Evolutionary conservation across 177 flowering plant genomes (phyloP).

Genomic region (Vitis hybrid): DNA sequence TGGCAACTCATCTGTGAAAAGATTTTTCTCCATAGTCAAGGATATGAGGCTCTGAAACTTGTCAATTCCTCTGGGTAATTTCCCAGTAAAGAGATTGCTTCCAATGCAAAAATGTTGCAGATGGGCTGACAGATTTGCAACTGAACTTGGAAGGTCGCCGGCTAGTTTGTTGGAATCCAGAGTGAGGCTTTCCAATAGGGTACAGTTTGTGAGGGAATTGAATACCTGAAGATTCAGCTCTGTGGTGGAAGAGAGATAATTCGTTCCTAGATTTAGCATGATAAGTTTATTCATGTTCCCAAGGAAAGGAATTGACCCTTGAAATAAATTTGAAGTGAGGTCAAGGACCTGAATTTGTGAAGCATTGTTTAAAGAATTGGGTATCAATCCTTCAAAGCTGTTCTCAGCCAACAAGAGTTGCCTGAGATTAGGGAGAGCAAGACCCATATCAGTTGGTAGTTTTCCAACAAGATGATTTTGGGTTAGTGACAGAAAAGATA

Average conservation of each 20-base stretch:
- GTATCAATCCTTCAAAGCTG: slow-evolving; percentile 13
- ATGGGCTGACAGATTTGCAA: slow-evolving; percentile 12
- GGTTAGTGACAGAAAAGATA: slow-evolving; percentile 2
- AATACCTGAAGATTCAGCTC: slow-evolving; percentile 8
- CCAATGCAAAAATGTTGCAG: slow-evolving; percentile 11
- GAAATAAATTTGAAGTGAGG: slow-evolving; percentile 9
- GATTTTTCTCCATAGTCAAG: slow-evolving; percentile 9
- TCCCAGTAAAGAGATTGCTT: slow-evolving; percentile 12
- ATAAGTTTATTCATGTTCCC: slow-evolving; percentile 6
- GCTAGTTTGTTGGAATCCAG: slow-evolving; percentile 7
- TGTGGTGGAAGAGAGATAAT: slow-evolving; percentile 10
- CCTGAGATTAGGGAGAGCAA: not conserved
- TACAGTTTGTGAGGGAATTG: slow-evolving; percentile 1
- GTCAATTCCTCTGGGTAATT: slow-evolving; percentile 11
- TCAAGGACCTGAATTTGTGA: slow-evolving; percentile 8
- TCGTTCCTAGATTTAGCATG: slow-evolving; percentile 3
- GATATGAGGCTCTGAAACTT: slow-evolving; percentile 14
- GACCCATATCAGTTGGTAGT: slow-evolving; percentile 5
- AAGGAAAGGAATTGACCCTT: slow-evolving; percentile 10
- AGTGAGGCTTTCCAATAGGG: not conserved
- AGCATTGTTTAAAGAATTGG: slow-evolving; percentile 12
- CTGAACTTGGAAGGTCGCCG: slow-evolving; percentile 15
- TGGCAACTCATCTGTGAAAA: slow-evolving; percentile 12
- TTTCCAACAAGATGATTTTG: slow-evolving; percentile 11
- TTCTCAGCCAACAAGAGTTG: slow-evolving; percentile 1